Base-by-base conservation (phyloP, 225 moss, liverwort and hornwort genomes). In the Marchantia paleacea region DNA sequence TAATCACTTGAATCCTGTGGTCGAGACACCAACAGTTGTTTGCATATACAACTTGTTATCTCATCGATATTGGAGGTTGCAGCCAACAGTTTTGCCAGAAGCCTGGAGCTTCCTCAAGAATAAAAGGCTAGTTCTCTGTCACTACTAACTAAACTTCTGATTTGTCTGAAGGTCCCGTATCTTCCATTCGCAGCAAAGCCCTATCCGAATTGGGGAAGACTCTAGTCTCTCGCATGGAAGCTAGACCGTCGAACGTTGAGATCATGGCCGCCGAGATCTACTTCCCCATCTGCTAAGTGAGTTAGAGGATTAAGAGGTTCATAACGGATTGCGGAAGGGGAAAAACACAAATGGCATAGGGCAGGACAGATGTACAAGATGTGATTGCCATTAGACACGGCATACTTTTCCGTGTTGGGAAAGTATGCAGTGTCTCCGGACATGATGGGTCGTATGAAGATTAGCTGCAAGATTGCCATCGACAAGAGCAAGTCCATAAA, bases 401-500 rank as follows among this genome's bases (percentile, higher is more conserved):
- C 90, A 39, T 91, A 89, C 24, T 83, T 96, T 80, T n/a, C n/a
- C n/a, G n/a, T n/a, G n/a, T 76, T 96, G 87, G 96, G 94, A 85
- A 94, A 93, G 78, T 89, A 84, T 52, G 86, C 63, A 10, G 82
- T 94, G 74, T 62, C 91, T 39, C 90, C 94, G 53, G 86, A 91
- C 49, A 87, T 84, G 55, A 88, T 94, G 69, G 96, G 96, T 49
- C 94, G 96, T 51, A 82, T 96, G 80, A 94, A 96, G 83, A 94
- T 96, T 53, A 92, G 96, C 79, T 92, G 94, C 85, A 94, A 96
- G 90, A 94, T 91, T 12, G 90, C 92, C 12, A 91, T 94, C n/a
- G 94, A 94, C 83, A 94, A 94, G 73, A 94, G 94, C 91, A 94
- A 94, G 88, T 88, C 92, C 80, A 94, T 94, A 60, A 94, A 94